Evolutionary conservation across 208 protist species (phyloP).

Genomic region (Trypanosoma theileri): DNA sequence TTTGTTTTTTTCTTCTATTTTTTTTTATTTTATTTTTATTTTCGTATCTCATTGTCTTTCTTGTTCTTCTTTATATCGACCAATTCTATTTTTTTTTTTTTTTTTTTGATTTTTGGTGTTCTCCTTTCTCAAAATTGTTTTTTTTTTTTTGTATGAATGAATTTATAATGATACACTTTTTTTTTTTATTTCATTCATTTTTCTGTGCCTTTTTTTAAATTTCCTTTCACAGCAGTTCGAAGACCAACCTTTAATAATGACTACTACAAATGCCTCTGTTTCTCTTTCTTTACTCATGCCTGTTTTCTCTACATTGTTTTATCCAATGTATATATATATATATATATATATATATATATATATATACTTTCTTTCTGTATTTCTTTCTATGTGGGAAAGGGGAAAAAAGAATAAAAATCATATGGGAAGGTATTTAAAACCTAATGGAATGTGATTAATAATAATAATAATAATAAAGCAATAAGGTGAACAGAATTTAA

Average conservation of each 20-base stretch:
- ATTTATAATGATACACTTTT: too few relatives aligned
- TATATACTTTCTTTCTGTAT: constrained; percentile 14
- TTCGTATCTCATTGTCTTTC: constrained; percentile 9
- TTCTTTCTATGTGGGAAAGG: constrained; percentile 5
- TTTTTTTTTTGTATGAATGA: too few relatives aligned
- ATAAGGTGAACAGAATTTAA: too few relatives aligned
- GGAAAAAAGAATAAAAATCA: too few relatives aligned
- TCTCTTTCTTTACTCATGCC: constrained; percentile 10
- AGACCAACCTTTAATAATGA: too few relatives aligned
- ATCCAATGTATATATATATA: background rate
- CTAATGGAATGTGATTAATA: background rate
- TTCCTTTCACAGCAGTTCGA: too few relatives aligned
- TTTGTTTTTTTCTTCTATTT: constrained; percentile 27
- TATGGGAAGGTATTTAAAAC: background rate
- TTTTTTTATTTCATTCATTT: too few relatives aligned
- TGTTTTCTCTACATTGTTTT: constrained; percentile 5
- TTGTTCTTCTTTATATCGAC: background rate
- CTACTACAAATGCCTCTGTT: too few relatives aligned
- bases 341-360: constrained; percentile 11
- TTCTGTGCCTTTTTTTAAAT: too few relatives aligned
- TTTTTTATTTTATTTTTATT: constrained; percentile 5
- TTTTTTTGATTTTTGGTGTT: constrained; percentile 5
- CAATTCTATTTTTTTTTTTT: constrained; percentile 8
- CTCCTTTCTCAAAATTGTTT: too few relatives aligned
- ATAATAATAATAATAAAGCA: too few relatives aligned